phyloP scores from a whole-genome alignment of 2,329 filamentous ascomycete genomes.

The Fusarium hainanense region DNA sequence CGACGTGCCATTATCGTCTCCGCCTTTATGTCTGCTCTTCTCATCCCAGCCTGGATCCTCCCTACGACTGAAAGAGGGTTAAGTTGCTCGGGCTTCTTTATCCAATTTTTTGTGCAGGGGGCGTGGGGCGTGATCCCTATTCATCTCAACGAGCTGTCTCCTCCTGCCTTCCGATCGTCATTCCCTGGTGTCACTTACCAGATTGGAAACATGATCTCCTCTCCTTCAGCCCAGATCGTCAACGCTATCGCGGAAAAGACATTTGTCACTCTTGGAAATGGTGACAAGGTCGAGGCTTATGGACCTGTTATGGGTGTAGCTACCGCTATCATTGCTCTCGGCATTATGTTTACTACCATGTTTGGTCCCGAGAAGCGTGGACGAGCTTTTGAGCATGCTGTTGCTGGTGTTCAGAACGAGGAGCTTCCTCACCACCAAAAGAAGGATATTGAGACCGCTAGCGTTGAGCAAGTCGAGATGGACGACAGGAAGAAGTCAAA shows the following conservation, averaged over 20 bases:
- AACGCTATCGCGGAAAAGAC: constrained; percentile 76
- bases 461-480: constrained; percentile 42
- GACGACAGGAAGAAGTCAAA: constrained; percentile 28
- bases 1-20: constrained; percentile 73
- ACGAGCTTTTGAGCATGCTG: constrained; percentile 72
- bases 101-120: constrained; percentile 69
- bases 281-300: constrained; percentile 73
- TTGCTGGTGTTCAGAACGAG: constrained; percentile 50
- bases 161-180: constrained; percentile 74
- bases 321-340: constrained; percentile 78
- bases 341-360: constrained; percentile 74
- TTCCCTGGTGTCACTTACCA: constrained; percentile 80
- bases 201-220: constrained; percentile 79
- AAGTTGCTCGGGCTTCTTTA: constrained; percentile 48
- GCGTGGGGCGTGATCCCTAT: constrained; percentile 77
- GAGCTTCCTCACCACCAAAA: constrained; percentile 27
- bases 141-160: constrained; percentile 79
- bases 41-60: constrained; percentile 79
- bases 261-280: constrained; percentile 64
- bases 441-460: constrained; percentile 47
- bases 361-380: constrained; percentile 81
- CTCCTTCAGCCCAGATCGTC: constrained; percentile 79
- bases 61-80: constrained; percentile 68
- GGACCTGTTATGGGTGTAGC: constrained; percentile 80
- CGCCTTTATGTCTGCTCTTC: constrained; percentile 66